Percentiles rank a stretch among this genome's conserved stretches.
Conservation (phyloP, 1,139 yeast genomes). For the Blastobotrys serpentis region DNA sequence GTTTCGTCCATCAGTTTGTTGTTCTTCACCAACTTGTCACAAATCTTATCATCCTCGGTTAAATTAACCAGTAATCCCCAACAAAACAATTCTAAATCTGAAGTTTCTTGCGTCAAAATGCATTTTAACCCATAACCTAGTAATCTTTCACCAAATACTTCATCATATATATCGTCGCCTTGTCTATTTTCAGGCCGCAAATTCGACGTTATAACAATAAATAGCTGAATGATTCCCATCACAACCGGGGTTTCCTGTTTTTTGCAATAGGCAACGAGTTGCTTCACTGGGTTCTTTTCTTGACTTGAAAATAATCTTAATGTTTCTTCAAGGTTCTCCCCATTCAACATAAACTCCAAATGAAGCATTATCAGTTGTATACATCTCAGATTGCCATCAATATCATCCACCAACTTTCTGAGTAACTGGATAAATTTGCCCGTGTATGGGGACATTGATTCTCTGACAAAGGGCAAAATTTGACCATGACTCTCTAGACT, state of each 20-base stretch:
- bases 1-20: not conserved
- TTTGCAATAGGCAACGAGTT: not conserved
- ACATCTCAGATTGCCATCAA: not conserved
- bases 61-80: slow-evolving; percentile 26
- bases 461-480: slow-evolving; percentile 5
- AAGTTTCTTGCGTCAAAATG: not conserved
- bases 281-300: not conserved
- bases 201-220: slow-evolving; percentile 24
- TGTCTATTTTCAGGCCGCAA: slow-evolving; percentile 15
- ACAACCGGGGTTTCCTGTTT: not conserved
- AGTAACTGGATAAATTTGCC: not conserved
- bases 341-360: slow-evolving; percentile 8
- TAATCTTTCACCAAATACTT: slow-evolving; percentile 13
- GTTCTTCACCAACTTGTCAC: slow-evolving; percentile 11
- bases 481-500: slow-evolving; percentile 19
- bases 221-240: slow-evolving; percentile 10
- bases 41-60: slow-evolving; percentile 18
- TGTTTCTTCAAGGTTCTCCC: slow-evolving; percentile 1
- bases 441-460: not conserved
- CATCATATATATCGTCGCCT: slow-evolving; percentile 12
- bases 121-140: slow-evolving; percentile 8
- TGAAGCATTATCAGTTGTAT: slow-evolving; percentile 1
- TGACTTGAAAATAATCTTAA: not conserved
- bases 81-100: slow-evolving; percentile 19
- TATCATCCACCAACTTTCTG: not conserved